Conservation (phyloP, 1,139 yeast species). For the Blastobotrys elegans region DNA sequence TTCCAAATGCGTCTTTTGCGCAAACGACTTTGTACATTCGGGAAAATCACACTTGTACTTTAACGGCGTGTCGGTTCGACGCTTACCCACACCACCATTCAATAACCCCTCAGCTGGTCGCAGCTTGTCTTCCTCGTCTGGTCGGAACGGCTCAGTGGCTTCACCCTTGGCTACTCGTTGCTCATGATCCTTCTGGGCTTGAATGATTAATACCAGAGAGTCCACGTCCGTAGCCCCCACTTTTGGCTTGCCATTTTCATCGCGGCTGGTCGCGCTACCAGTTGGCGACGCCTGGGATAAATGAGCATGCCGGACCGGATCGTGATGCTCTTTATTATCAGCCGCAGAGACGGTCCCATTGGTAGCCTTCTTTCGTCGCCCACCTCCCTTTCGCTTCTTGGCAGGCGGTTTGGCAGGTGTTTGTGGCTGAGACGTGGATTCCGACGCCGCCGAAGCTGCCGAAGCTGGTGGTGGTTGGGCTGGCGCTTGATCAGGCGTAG, state of each 20-base stretch:
- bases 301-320: conserved; percentile 4
- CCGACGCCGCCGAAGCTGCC: background rate
- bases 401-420: conserved; percentile 6
- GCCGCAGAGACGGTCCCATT: conserved; percentile 1
- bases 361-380: conserved; percentile 1
- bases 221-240: conserved; percentile 87
- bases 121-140: conserved; percentile 30
- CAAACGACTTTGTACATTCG: conserved; percentile 67
- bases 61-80: conserved; percentile 31
- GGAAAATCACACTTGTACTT: conserved; percentile 60
- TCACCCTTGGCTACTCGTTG: conserved; percentile 28
- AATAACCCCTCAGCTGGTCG: conserved; percentile 62
- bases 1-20: conserved; percentile 88
- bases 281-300: background rate
- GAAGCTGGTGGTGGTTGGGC: background rate
- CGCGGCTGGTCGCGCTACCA: too few species aligned
- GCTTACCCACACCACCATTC: conserved; percentile 81
- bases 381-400: conserved; percentile 2
- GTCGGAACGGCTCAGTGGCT: conserved; percentile 24
- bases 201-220: conserved; percentile 82
- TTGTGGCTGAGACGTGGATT: background rate
- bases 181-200: conserved; percentile 75
- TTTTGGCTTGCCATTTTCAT: conserved; percentile 39
- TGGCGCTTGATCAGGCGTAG: background rate
- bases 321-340: conserved; percentile 6